Conservation (phyloP, 1,139 yeast genomes). For the Zygotorulaspora mrakii region DNA sequence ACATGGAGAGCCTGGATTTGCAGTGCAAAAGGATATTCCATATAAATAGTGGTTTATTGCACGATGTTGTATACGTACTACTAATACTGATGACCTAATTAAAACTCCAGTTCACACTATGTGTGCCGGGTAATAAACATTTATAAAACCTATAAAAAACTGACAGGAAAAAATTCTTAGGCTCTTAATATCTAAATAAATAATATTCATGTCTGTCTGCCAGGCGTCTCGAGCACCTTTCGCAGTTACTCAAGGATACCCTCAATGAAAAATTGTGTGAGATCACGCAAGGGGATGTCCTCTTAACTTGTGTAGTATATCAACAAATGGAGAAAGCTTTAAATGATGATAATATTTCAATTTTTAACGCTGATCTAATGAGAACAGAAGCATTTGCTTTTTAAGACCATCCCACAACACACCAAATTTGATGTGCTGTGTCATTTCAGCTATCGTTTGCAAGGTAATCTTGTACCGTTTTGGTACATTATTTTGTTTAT, state of each 20-base stretch:
- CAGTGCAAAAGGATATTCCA: constrained; percentile 52
- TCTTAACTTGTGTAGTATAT: background rate
- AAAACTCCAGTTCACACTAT: too few relatives aligned
- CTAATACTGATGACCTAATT: background rate
- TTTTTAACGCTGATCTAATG: constrained; percentile 31
- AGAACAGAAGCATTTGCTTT: constrained; percentile 34
- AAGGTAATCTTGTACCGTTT: constrained; percentile 17
- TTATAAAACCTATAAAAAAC: too few relatives aligned
- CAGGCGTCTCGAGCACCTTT: too few relatives aligned
- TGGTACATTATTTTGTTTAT: constrained; percentile 10
- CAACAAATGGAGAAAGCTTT: constrained; percentile 3
- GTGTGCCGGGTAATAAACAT: background rate
- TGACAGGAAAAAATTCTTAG: too few relatives aligned
- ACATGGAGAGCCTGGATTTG: constrained; percentile 66
- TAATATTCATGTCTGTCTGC: too few relatives aligned
- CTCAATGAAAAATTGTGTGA: constrained; percentile 5
- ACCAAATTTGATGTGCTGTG: background rate
- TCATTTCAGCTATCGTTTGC: background rate
- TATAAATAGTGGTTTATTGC: too few relatives aligned
- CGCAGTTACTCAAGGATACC: too few relatives aligned
- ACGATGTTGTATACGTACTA: too few relatives aligned
- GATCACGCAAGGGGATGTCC: constrained; percentile 5
- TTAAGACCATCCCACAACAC: constrained; percentile 22
- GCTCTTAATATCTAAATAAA: too few relatives aligned
- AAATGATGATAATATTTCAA: constrained; percentile 33